Percentiles rank a stretch among this genome's conserved stretches.
phyloP scores from a whole-genome alignment of 805 yeast genomes.

The Torulaspora quercuum region DNA sequence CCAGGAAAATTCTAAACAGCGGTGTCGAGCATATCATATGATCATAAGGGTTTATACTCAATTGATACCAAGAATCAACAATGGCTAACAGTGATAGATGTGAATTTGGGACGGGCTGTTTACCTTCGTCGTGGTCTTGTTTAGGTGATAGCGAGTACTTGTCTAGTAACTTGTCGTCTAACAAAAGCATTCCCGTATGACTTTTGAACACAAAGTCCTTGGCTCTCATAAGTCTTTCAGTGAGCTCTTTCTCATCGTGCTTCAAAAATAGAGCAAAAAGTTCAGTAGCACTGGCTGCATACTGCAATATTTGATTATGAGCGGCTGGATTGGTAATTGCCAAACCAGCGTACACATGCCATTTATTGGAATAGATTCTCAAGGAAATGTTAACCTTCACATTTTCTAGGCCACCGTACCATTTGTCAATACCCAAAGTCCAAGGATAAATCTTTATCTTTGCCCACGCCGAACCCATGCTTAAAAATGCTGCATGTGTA shows the following conservation, averaged over 20 bases:
- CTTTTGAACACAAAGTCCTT: constrained; percentile 74
- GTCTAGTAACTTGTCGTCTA: constrained; percentile 76
- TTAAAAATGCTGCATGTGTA: constrained; percentile 93
- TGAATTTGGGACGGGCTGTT: constrained; percentile 58
- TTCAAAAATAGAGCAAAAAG: constrained; percentile 80
- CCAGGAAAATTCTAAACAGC: constrained; percentile 82
- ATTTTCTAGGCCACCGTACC: constrained; percentile 93
- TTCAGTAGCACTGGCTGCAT: constrained; percentile 79
- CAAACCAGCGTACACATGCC: constrained; percentile 98
- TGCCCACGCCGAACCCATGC: constrained; percentile 97
- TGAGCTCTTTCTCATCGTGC: constrained; percentile 56
- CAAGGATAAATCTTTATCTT: constrained; percentile 83
- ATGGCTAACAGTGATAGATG: constrained; percentile 86
- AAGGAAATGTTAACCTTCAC: constrained; percentile 92
- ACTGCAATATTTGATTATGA: constrained; percentile 85
- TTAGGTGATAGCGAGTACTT: constrained; percentile 71
- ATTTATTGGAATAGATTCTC: constrained; percentile 86
- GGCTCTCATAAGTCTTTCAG: constrained; percentile 58
- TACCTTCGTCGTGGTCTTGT: constrained; percentile 34
- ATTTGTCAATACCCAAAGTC: constrained; percentile 49
- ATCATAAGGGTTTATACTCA: constrained; percentile 88
- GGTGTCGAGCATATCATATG: constrained; percentile 98
- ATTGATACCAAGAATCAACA: constrained; percentile 87
- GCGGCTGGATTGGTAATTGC: constrained; percentile 96
- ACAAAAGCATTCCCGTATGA: constrained; percentile 52